These are phyloP conservation scores for Epichloe hybrida DNA, from an alignment of 2,329 filamentous ascomycete species.

Conservation along the genomic window DNA sequence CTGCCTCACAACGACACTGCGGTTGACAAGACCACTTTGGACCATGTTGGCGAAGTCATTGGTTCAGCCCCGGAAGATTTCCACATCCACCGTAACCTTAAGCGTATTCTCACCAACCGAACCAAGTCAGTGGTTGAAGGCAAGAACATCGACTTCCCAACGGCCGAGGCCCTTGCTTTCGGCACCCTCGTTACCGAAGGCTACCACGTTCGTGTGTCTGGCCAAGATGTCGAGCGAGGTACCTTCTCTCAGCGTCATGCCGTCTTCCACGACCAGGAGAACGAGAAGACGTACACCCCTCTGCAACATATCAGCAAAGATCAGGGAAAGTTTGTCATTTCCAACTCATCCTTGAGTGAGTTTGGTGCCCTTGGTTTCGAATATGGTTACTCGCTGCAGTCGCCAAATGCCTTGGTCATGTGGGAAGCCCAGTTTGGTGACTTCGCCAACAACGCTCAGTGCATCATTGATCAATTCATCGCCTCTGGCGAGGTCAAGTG, in stretches of 20 bases:
- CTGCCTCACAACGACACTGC: constrained; percentile 83
- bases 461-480: constrained; percentile 97
- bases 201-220: constrained; percentile 93
- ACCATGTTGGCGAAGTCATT: constrained; percentile 73
- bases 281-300: constrained; percentile 82
- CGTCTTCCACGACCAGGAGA: constrained; percentile 96
- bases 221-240: constrained; percentile 97
- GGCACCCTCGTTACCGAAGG: constrained; percentile 83
- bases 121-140: constrained; percentile 88
- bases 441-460: constrained; percentile 98
- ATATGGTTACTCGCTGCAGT: constrained; percentile 95
- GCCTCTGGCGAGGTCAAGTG: constrained; percentile 96
- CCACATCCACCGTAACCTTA: constrained; percentile 84
- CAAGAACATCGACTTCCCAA: constrained; percentile 94
- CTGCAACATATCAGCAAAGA: constrained; percentile 79
- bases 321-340: constrained; percentile 91
- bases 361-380: constrained; percentile 80
- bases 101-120: constrained; percentile 82
- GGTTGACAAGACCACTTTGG: constrained; percentile 57
- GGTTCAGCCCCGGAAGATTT: constrained; percentile 72
- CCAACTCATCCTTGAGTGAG: constrained; percentile 76
- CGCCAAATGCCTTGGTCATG: constrained; percentile 93
- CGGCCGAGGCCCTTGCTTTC: constrained; percentile 89
- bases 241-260: constrained; percentile 98
- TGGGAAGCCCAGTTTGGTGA: constrained; percentile 99